Conservation (phyloP, 106 monocot species). For the Phalaenopsis equestris region DNA sequence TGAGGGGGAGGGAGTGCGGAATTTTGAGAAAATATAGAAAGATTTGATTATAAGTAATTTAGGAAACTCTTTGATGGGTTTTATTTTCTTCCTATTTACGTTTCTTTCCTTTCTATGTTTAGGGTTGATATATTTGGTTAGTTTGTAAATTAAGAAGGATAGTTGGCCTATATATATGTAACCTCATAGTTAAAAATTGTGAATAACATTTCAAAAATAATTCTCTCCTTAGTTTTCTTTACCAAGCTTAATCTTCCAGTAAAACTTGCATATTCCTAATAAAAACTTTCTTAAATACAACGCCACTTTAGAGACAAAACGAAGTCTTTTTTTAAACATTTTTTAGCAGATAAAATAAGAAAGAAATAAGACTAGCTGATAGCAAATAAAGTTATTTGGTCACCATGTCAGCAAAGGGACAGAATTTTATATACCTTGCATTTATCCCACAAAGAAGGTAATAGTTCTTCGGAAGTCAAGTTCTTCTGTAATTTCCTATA, state of each 20-base stretch:
- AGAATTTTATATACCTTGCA: slow-evolving; percentile 61
- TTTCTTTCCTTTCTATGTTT: too few relatives aligned
- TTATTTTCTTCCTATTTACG: too few relatives aligned
- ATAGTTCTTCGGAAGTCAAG: slow-evolving; percentile 82
- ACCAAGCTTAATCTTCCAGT: neutral
- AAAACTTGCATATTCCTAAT: neutral
- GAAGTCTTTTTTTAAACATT: neutral
- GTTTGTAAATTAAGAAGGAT: too few relatives aligned
- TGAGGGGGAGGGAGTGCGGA: too few relatives aligned
- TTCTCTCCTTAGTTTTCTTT: too few relatives aligned
- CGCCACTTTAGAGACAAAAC: neutral
- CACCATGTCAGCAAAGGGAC: neutral
- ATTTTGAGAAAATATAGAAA: too few relatives aligned
- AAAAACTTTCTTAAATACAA: neutral
- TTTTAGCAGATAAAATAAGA: neutral
- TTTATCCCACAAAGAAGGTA: slow-evolving; percentile 96
- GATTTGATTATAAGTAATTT: too few relatives aligned
- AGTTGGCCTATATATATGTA: too few relatives aligned
- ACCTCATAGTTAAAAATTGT: too few relatives aligned
- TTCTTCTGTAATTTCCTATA: slow-evolving; percentile 84
- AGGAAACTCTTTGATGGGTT: too few relatives aligned
- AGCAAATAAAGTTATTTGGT: neutral
- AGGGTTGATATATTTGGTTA: too few relatives aligned
- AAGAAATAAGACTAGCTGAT: neutral
- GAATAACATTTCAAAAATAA: too few relatives aligned